Conservation (phyloP, 202 grass and related monocot species). For the Setaria italica region DNA sequence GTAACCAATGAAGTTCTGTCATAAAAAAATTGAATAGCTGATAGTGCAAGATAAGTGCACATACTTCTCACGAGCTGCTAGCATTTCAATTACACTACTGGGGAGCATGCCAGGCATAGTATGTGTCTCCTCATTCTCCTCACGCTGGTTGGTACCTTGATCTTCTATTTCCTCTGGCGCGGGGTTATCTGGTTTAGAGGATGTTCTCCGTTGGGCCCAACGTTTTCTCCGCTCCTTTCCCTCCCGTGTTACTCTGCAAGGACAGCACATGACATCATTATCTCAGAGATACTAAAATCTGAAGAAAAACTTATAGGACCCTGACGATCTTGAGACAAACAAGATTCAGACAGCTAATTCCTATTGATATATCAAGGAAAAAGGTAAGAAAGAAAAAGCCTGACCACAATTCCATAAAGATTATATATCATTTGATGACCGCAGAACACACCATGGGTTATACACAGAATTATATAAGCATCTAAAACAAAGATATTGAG, state of each 20-base stretch:
- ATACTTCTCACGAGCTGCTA: conserved; percentile 99
- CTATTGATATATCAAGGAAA: background rate
- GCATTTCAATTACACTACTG: conserved; percentile 71
- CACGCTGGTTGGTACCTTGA: conserved; percentile 47
- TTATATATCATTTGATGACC: background rate
- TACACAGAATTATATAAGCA: background rate
- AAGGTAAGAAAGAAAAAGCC: background rate
- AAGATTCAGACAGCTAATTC: background rate
- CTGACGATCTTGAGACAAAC: background rate
- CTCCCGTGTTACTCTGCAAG: conserved; percentile 57
- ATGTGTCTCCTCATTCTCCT: conserved; percentile 50
- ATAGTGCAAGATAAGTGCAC: conserved; percentile 30
- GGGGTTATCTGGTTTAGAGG: conserved; percentile 62
- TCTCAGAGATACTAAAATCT: conserved; percentile 17
- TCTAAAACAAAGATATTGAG: background rate
- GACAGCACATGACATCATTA: conserved; percentile 22
- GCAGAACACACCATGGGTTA: background rate
- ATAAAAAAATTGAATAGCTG: conserved; percentile 1
- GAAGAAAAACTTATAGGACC: background rate
- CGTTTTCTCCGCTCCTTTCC: conserved; percentile 77
- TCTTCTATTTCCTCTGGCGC: conserved; percentile 40
- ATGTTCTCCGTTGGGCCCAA: conserved; percentile 71
- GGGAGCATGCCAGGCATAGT: conserved; percentile 79
- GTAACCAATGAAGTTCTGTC: background rate
- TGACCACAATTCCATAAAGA: background rate